Evolutionary conservation across 1,139 yeast species (phyloP).

Genomic region (Yamadazyma blattariae): DNA sequence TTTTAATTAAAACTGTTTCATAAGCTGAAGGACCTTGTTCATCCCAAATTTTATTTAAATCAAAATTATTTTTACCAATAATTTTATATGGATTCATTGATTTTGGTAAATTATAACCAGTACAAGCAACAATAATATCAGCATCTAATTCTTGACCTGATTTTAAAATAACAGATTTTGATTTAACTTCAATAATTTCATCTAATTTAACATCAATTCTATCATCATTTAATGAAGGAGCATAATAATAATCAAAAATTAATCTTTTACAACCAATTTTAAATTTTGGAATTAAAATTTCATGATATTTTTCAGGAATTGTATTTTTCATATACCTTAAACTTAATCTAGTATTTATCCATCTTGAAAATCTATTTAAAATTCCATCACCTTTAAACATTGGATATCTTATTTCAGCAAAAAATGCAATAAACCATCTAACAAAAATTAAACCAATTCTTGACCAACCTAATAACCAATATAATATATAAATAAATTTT

Average conservation of each 20-base stretch:
- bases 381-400: conserved; percentile 31
- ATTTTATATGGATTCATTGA: conserved; percentile 20
- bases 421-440: conserved; percentile 25
- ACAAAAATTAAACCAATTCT: conserved; percentile 26
- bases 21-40: conserved; percentile 36
- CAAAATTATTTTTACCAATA: conserved; percentile 26
- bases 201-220: conserved; percentile 25
- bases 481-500: conserved; percentile 16
- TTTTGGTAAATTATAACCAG: conserved; percentile 32
- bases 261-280: conserved; percentile 45
- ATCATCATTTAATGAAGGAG: conserved; percentile 32
- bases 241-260: conserved; percentile 37
- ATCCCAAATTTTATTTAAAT: conserved; percentile 23
- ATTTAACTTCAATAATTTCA: conserved; percentile 25
- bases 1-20: conserved; percentile 30
- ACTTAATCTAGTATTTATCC: conserved; percentile 19
- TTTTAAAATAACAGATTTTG: conserved; percentile 27
- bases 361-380: conserved; percentile 26
- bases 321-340: conserved; percentile 26
- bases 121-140: conserved; percentile 45
- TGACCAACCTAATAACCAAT: conserved; percentile 23
- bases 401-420: conserved; percentile 37
- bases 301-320: conserved; percentile 35
- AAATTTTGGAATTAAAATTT: conserved; percentile 33
- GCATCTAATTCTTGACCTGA: conserved; percentile 30